Percentiles rank a stretch among this genome's conserved stretches.
phyloP scores from a whole-genome alignment of 768 basidiomycete genomes.

The Myochromella boudieri region DNA sequence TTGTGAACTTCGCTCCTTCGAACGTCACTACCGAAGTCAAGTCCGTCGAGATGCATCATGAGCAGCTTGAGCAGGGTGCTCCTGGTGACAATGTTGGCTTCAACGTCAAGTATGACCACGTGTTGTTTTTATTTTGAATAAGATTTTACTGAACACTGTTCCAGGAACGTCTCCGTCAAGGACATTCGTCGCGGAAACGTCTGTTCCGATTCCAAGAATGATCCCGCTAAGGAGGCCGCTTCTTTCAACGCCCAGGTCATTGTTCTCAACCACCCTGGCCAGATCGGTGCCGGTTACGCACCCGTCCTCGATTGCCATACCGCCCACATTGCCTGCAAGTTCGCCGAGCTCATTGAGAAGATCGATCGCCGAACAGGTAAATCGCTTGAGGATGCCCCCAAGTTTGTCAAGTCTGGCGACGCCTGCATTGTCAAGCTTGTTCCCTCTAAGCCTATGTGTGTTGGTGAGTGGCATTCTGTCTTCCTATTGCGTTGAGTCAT shows the following conservation, averaged over 20 bases:
- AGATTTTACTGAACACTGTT: conserved; percentile 5
- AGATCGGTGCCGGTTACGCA: conserved; percentile 98
- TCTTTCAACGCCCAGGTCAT: conserved; percentile 99
- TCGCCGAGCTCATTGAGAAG: conserved; percentile 97
- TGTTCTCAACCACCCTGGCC: conserved; percentile 99
- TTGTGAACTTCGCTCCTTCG: conserved; percentile 94
- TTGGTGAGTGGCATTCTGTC: conserved; percentile 30
- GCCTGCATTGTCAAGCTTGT: conserved; percentile 98
- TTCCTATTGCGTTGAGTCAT: neutral
- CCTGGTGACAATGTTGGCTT: conserved; percentile 99
- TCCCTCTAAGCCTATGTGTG: conserved; percentile 87
- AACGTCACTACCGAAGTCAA: conserved; percentile 99
- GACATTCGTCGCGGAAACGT: conserved; percentile 99
- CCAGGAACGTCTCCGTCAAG: conserved; percentile 99
- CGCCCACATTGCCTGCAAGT: conserved; percentile 99
- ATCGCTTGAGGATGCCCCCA: conserved; percentile 82
- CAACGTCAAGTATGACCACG: conserved; percentile 84
- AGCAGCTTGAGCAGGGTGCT: conserved; percentile 89
- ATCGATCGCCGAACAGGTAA: conserved; percentile 99
- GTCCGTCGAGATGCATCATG: conserved; percentile 99
- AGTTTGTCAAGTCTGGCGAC: conserved; percentile 99
- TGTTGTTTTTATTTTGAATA: conserved; percentile 11
- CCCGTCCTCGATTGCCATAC: conserved; percentile 99
- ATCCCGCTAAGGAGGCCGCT: conserved; percentile 98
- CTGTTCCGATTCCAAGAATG: conserved; percentile 99